Evolutionary conservation across 345 rosid species (phyloP).

Genomic region (Citrus reticulata): DNA sequence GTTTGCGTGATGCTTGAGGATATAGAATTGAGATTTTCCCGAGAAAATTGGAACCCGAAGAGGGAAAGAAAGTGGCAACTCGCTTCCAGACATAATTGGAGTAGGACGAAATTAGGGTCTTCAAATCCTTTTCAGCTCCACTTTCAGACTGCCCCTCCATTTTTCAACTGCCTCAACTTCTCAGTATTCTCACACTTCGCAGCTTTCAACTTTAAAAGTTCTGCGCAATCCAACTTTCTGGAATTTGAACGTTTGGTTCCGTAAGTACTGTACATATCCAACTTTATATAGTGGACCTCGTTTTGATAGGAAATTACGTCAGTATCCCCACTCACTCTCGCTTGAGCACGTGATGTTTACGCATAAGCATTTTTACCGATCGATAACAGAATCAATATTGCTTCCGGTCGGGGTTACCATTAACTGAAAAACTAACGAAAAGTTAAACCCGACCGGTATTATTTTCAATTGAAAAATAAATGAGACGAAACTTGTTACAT

Average conservation of each 20-base stretch:
- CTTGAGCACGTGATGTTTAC: too few species aligned
- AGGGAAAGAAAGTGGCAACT: conserved; percentile 36
- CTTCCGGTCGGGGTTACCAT: too few species aligned
- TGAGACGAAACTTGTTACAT: too few species aligned
- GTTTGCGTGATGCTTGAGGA: conserved; percentile 42
- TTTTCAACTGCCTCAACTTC: background rate
- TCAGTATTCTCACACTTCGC: background rate
- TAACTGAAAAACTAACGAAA: too few species aligned
- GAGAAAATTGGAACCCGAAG: conserved; percentile 32
- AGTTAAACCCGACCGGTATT: too few species aligned
- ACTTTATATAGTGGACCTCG: too few species aligned
- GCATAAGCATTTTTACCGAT: too few species aligned
- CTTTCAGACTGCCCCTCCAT: conserved; percentile 34
- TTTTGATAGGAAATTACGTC: too few species aligned
- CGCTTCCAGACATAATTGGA: conserved; percentile 51
- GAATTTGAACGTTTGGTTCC: background rate
- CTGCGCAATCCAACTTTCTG: background rate
- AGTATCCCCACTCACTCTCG: too few species aligned
- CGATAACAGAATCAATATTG: too few species aligned
- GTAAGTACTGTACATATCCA: too few species aligned
- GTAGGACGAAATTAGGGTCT: conserved; percentile 45
- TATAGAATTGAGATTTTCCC: conserved; percentile 48
- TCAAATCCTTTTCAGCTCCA: conserved; percentile 20
- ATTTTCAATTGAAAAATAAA: too few species aligned
- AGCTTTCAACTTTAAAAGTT: background rate